Percentiles rank a stretch among this genome's conserved stretches.
These are phyloP conservation scores for Lentinus brumalis DNA, from an alignment of 768 basidiomycete genomes.

Conservation along the genomic window DNA sequence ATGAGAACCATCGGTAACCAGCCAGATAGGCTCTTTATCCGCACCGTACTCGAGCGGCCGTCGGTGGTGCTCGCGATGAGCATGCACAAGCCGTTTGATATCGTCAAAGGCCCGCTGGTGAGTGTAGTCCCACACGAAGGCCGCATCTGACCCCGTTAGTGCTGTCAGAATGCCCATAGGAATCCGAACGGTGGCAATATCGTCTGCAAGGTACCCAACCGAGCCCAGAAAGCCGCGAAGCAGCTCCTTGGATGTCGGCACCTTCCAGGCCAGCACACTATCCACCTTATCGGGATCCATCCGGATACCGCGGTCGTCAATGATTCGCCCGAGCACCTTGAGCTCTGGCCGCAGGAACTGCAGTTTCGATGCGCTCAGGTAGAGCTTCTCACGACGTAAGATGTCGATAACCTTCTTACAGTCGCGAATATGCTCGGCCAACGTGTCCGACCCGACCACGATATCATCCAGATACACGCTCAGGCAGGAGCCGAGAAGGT, in stretches of 20 bases:
- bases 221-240: slow-evolving; percentile 37
- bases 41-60: slow-evolving; percentile 21
- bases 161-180: slow-evolving; percentile 39
- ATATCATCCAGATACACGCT: slow-evolving; percentile 38
- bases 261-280: slow-evolving; percentile 33
- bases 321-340: slow-evolving; percentile 32
- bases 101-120: slow-evolving; percentile 33
- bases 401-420: slow-evolving; percentile 36
- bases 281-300: slow-evolving; percentile 32
- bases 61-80: slow-evolving; percentile 15
- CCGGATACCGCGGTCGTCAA: slow-evolving; percentile 29
- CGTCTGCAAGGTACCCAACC: slow-evolving; percentile 38
- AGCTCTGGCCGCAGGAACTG: slow-evolving; percentile 32
- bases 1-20: slow-evolving; percentile 27
- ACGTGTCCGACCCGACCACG: slow-evolving; percentile 33
- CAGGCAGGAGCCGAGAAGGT: slow-evolving; percentile 30
- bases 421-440: slow-evolving; percentile 33
- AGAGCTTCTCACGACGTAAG: slow-evolving; percentile 35
- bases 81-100: slow-evolving; percentile 24
- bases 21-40: slow-evolving; percentile 19
- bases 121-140: slow-evolving; percentile 27
- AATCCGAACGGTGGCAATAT: slow-evolving; percentile 34
- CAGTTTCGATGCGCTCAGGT: slow-evolving; percentile 38
- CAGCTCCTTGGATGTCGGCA: slow-evolving; percentile 30
- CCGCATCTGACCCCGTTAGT: slow-evolving; percentile 14